Conservation (phyloP, 2,329 filamentous ascomycete genomes). For the Elsinoe necatrix region DNA sequence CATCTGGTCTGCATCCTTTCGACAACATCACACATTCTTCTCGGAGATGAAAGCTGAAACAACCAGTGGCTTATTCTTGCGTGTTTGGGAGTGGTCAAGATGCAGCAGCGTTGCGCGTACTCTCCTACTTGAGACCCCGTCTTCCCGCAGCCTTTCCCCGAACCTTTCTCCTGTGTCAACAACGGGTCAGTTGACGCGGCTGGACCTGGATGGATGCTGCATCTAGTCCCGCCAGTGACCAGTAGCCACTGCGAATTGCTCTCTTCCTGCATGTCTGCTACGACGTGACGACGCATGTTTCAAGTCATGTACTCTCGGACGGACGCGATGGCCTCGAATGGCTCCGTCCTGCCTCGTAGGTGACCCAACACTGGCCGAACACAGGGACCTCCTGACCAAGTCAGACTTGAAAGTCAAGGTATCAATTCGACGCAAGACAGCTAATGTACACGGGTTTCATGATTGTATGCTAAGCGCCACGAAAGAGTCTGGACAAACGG, state of each 20-base stretch:
- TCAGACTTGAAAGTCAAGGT: too few species aligned
- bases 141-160: not conserved
- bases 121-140: not conserved
- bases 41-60: constrained; percentile 6
- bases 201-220: not conserved
- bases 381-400: too few species aligned
- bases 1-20: not conserved
- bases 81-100: not conserved
- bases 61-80: not conserved
- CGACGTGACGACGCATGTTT: not conserved
- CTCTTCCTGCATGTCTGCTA: too few species aligned
- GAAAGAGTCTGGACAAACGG: too few species aligned
- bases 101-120: constrained; percentile 11
- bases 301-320: too few species aligned
- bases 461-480: too few species aligned
- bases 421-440: not conserved
- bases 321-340: too few species aligned
- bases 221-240: not conserved
- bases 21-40: not conserved
- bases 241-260: too few species aligned
- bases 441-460: not conserved
- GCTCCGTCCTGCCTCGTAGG: too few species aligned
- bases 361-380: too few species aligned
- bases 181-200: constrained; percentile 10
- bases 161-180: constrained; percentile 12